phyloP scores from a whole-genome alignment of 306 rosid species.

The Prinsepia uniflora region DNA sequence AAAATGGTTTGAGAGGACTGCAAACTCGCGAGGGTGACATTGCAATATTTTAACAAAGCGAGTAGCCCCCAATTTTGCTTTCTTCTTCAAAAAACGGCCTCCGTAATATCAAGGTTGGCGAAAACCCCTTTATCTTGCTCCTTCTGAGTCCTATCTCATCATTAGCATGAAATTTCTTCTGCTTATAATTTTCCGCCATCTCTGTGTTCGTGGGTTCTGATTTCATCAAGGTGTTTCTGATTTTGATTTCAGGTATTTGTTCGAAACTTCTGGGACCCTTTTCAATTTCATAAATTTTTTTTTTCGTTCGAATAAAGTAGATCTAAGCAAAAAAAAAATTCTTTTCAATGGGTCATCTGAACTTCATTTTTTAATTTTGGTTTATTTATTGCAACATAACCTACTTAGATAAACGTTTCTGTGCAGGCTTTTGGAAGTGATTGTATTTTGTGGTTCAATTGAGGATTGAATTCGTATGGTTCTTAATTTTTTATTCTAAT shows the following conservation, averaged over 20 bases:
- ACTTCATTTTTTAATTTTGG: background rate
- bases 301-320: background rate
- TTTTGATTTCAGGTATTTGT: slow-evolving; percentile 11
- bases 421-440: background rate
- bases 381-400: background rate
- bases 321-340: slow-evolving; percentile 3
- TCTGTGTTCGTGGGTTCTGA: background rate
- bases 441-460: background rate
- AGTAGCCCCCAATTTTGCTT: background rate
- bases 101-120: slow-evolving; percentile 6
- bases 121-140: background rate
- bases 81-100: background rate
- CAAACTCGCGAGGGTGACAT: too few species aligned
- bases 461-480: background rate
- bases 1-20: too few species aligned
- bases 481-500: background rate
- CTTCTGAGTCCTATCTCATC: background rate
- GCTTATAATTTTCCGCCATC: background rate
- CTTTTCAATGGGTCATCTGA: background rate
- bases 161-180: slow-evolving; percentile 10
- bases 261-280: background rate
- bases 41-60: too few species aligned
- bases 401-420: background rate
- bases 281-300: background rate
- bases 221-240: background rate